Evolutionary conservation across 2,329 filamentous ascomycete genomes (phyloP).

Genomic region (Stemphylium beticola): DNA sequence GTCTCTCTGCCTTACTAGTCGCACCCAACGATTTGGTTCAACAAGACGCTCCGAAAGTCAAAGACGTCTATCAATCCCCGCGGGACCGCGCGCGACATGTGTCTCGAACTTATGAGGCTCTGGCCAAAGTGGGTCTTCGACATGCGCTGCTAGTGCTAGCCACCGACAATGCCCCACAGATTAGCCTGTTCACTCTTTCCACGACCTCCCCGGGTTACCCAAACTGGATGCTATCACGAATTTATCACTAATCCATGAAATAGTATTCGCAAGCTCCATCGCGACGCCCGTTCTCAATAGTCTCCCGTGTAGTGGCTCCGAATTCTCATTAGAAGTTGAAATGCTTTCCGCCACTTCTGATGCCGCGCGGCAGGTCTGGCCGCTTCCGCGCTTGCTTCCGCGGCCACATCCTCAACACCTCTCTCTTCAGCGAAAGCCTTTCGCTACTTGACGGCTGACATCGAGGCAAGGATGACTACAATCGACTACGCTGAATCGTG

Average conservation of each 20-base stretch:
- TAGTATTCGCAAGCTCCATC: background rate
- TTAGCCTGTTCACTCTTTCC: background rate
- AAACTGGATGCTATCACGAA: background rate
- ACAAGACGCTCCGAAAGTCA: background rate
- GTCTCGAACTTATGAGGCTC: background rate
- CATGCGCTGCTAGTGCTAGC: background rate
- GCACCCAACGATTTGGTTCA: background rate
- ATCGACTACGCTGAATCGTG: no score
- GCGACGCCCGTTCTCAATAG: background rate
- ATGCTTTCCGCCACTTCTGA: background rate
- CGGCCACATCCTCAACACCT: background rate
- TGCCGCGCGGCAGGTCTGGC: background rate
- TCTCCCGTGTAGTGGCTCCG: background rate
- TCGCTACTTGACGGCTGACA: background rate
- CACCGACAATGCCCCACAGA: background rate
- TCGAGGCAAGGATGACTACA: no score
- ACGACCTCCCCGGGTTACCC: background rate
- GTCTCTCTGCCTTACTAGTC: background rate
- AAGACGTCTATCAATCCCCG: background rate
- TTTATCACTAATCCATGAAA: background rate
- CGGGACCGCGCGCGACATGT: background rate
- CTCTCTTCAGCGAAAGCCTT: background rate
- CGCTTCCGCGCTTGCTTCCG: background rate
- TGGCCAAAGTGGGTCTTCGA: background rate
- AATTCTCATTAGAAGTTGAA: background rate